Conservation (phyloP, 2,329 filamentous ascomycete genomes). For the Verticillium longisporum region DNA sequence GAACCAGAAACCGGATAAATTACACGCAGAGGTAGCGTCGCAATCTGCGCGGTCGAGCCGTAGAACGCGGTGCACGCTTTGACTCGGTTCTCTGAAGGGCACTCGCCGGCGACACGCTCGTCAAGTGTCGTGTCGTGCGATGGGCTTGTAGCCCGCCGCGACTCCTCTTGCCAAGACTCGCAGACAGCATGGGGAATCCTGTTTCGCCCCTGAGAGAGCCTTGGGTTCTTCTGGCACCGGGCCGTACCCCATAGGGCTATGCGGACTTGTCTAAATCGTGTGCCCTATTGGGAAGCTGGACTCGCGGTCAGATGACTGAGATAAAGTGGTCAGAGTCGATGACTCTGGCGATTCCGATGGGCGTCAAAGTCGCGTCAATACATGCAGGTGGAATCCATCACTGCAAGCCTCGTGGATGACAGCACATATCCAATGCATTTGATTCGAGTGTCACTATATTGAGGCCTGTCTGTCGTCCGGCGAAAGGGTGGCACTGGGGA, state of each 20-base stretch:
- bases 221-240: neutral
- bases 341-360: neutral
- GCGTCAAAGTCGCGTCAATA: neutral
- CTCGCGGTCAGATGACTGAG: neutral
- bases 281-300: neutral
- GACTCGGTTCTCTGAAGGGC: neutral
- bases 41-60: neutral
- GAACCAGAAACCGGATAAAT: neutral
- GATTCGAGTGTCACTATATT: neutral
- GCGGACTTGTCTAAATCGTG: neutral
- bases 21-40: neutral
- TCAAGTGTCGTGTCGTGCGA: neutral
- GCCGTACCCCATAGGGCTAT: neutral
- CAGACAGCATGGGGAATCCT: neutral
- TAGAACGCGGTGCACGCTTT: neutral
- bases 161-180: neutral
- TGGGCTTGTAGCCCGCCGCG: neutral
- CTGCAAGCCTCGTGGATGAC: neutral
- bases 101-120: neutral
- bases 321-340: neutral
- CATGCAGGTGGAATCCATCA: neutral
- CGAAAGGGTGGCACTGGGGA: neutral
- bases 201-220: neutral
- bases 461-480: neutral
- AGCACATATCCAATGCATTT: neutral